Conservation (phyloP, 371 early-diverging fungal genomes). For the Nematocida ironsii region DNA sequence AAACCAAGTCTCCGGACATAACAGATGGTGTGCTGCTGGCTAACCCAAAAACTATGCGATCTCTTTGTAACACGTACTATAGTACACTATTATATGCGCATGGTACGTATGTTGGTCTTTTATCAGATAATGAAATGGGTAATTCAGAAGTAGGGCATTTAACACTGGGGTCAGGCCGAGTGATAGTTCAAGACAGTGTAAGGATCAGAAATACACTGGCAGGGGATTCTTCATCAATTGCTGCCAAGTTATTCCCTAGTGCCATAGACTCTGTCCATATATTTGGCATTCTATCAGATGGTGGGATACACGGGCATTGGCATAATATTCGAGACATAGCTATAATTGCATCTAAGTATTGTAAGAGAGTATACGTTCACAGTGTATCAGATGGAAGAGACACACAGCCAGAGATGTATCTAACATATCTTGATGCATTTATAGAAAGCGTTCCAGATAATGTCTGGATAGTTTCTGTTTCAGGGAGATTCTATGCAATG, state of each 20-base stretch:
- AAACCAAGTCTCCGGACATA: conserved; percentile 4
- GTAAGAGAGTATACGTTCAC: conserved; percentile 85
- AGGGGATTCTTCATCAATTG: conserved; percentile 73
- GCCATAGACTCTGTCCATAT: conserved; percentile 77
- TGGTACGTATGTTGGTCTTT: conserved; percentile 91
- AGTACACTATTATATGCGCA: conserved; percentile 78
- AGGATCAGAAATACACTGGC: conserved; percentile 72
- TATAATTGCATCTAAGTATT: conserved; percentile 77
- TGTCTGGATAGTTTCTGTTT: conserved; percentile 83
- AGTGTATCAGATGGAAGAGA: conserved; percentile 97
- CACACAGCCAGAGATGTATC: conserved; percentile 80
- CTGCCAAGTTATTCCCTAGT: conserved; percentile 2
- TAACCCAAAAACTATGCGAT: conserved; percentile 47
- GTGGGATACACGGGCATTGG: conserved; percentile 96
- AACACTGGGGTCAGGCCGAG: conserved; percentile 96
- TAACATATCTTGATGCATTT: conserved; percentile 41
- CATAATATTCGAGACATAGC: conserved; percentile 81
- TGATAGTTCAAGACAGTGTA: conserved; percentile 82
- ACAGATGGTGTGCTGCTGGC: conserved; percentile 52
- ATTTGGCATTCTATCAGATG: conserved; percentile 86
- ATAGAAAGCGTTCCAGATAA: conserved; percentile 68
- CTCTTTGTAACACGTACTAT: conserved; percentile 62
- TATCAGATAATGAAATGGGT: conserved; percentile 88
- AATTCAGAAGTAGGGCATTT: conserved; percentile 99
- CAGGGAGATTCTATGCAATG: conserved; percentile 98